Percentiles rank a stretch among this genome's conserved stretches.
Conservation (phyloP, 345 rosid species). For the Salix purpurea region DNA sequence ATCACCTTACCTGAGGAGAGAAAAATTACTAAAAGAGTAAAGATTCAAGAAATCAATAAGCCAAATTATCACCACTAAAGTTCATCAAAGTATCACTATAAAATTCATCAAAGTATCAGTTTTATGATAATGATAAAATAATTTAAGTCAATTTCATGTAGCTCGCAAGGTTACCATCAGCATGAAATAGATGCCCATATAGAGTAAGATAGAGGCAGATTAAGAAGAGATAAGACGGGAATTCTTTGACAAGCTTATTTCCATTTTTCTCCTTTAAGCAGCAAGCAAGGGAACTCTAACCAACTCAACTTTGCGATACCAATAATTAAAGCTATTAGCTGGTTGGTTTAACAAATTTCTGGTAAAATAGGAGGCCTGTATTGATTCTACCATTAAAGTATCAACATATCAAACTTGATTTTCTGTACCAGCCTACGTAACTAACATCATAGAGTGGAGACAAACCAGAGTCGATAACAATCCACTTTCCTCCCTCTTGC, state of each 20-base stretch:
- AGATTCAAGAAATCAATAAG: background rate
- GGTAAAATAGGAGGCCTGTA: too few relatives aligned
- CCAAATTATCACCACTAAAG: background rate
- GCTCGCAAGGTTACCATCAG: background rate
- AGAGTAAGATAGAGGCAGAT: background rate
- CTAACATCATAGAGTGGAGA: background rate
- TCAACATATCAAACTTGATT: background rate
- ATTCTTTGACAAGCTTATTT: background rate
- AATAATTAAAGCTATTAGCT: background rate
- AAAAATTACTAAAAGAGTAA: background rate
- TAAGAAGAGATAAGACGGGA: background rate
- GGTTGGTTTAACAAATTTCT: background rate
- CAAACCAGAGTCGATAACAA: slow-evolving; percentile 78
- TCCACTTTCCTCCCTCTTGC: slow-evolving; percentile 73
- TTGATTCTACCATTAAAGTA: background rate
- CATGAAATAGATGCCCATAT: background rate
- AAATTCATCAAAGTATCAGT: background rate
- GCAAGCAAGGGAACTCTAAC: background rate
- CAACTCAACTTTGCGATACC: background rate
- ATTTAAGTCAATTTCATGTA: background rate
- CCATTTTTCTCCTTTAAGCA: background rate
- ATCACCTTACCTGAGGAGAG: slow-evolving; percentile 58
- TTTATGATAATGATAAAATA: background rate
- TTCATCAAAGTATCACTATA: background rate
- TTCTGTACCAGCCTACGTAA: background rate